Conservation (phyloP, 2,329 filamentous ascomycete genomes). For the Penicillium sp. region DNA sequence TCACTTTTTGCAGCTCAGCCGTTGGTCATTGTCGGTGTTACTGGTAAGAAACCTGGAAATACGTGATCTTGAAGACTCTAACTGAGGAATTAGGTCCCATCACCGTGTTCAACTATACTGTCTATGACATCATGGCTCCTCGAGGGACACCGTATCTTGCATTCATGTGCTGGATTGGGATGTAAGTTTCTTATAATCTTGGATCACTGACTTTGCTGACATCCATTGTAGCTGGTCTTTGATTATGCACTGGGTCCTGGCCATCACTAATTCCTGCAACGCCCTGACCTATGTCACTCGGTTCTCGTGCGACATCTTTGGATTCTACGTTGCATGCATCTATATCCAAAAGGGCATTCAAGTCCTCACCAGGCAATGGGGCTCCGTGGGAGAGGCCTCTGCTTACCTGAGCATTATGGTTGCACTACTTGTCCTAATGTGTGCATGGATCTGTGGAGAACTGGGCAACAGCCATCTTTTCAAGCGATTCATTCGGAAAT, state of each 20-base stretch:
- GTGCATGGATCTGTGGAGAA: slow-evolving; percentile 70
- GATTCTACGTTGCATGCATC: slow-evolving; percentile 89
- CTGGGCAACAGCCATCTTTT: slow-evolving; percentile 71
- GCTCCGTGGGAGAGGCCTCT: slow-evolving; percentile 56
- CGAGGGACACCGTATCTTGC: slow-evolving; percentile 77
- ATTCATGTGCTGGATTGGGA: slow-evolving; percentile 89
- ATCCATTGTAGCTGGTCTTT: slow-evolving; percentile 65
- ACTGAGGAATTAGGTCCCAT: slow-evolving; percentile 62
- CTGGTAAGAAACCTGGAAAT: slow-evolving; percentile 49
- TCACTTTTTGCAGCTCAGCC: slow-evolving; percentile 76
- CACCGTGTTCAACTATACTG: slow-evolving; percentile 91
- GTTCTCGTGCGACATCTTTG: slow-evolving; percentile 91
- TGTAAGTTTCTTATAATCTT: slow-evolving; percentile 48
- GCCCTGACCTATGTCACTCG: slow-evolving; percentile 83
- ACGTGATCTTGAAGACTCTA: background rate
- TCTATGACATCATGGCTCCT: slow-evolving; percentile 80
- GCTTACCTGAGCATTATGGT: slow-evolving; percentile 75
- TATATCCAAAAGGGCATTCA: slow-evolving; percentile 90
- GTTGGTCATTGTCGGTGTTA: slow-evolving; percentile 86
- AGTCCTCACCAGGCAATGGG: slow-evolving; percentile 73
- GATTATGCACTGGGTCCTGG: slow-evolving; percentile 79
- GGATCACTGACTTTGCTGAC: slow-evolving; percentile 15
- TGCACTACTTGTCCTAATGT: slow-evolving; percentile 72
- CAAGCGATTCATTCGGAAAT: slow-evolving; percentile 70
- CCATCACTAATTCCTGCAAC: slow-evolving; percentile 83